A percentile compares a stretch with the other conserved stretches of the same genome.
Conservation (phyloP, 805 yeast genomes). For the Candida schatavii region DNA sequence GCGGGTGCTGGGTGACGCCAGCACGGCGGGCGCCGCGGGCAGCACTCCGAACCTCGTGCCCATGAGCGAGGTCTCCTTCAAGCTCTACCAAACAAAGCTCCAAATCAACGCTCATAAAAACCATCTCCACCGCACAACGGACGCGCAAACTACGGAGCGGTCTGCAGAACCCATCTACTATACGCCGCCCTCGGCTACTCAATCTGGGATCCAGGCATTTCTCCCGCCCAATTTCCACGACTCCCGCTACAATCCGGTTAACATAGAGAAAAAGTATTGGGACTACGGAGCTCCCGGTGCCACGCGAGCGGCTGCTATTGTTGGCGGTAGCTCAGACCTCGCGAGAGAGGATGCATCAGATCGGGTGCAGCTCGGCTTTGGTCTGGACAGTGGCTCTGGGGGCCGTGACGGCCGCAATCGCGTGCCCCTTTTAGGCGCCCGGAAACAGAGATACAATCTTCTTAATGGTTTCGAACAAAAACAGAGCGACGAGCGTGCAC, state of each 20-base stretch:
- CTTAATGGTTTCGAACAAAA: neutral
- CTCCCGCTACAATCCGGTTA: slow-evolving; percentile 1
- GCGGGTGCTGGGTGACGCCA: neutral
- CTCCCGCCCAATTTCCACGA: slow-evolving; percentile 21
- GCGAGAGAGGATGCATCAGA: neutral
- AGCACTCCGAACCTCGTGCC: neutral
- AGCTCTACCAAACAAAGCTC: slow-evolving; percentile 10
- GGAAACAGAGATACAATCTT: neutral
- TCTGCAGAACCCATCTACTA: slow-evolving; percentile 25
- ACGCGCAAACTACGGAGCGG: neutral
- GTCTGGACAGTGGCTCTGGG: neutral
- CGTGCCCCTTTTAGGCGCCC: neutral
- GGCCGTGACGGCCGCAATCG: neutral
- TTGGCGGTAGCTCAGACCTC: neutral
- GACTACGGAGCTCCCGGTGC: neutral
- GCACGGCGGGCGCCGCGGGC: neutral
- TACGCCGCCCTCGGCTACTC: slow-evolving; percentile 27
- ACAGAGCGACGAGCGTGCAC: neutral
- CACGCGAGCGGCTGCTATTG: neutral
- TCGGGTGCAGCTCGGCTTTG: neutral
- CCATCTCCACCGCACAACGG: neutral
- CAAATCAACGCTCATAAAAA: slow-evolving; percentile 4
- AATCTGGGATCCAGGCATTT: slow-evolving; percentile 24
- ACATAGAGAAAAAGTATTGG: slow-evolving; percentile 2
- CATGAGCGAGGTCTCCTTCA: slow-evolving; percentile 10